These are phyloP conservation scores for Juncus effusus DNA, from an alignment of 176 grass and related monocot species.

Conservation along the genomic window DNA sequence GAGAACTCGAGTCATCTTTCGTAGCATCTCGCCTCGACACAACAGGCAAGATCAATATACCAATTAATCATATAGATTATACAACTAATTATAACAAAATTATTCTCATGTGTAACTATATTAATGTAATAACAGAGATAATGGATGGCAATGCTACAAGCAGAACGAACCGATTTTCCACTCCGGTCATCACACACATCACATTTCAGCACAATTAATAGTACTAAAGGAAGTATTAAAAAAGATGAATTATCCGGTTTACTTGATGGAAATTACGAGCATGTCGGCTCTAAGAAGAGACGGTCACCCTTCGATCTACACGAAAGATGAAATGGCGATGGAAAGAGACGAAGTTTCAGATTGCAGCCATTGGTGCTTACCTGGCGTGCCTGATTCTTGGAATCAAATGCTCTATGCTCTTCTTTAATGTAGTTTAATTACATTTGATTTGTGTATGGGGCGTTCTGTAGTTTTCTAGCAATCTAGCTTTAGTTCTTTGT, in stretches of 20 bases:
- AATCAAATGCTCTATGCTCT: constrained; percentile 45
- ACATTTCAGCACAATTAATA: constrained; percentile 26
- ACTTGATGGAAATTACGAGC: constrained; percentile 40
- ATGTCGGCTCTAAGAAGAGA: constrained; percentile 38
- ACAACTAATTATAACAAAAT: neutral
- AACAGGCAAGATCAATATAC: constrained; percentile 23
- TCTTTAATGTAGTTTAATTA: neutral
- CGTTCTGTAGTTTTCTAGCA: constrained; percentile 5
- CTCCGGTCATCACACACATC: neutral
- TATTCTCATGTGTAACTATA: neutral
- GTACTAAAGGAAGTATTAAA: constrained; percentile 36
- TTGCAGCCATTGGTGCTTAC: constrained; percentile 12
- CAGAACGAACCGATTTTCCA: constrained; percentile 19
- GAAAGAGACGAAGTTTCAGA: constrained; percentile 25
- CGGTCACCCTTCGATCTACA: constrained; percentile 43
- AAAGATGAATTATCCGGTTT: constrained; percentile 45
- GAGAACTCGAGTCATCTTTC: constrained; percentile 35
- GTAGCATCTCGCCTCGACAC: constrained; percentile 38
- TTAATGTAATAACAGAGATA: constrained; percentile 9
- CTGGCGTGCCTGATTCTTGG: constrained; percentile 46
- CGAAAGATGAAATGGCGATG: neutral
- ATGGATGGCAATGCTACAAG: constrained; percentile 46
- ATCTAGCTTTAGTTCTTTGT: neutral
- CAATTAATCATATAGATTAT: no score
- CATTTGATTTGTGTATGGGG: neutral